These are phyloP conservation scores for Amoeboaphelidium protococcarum DNA, from an alignment of 371 early-diverging fungal genomes.

Conservation along the genomic window DNA sequence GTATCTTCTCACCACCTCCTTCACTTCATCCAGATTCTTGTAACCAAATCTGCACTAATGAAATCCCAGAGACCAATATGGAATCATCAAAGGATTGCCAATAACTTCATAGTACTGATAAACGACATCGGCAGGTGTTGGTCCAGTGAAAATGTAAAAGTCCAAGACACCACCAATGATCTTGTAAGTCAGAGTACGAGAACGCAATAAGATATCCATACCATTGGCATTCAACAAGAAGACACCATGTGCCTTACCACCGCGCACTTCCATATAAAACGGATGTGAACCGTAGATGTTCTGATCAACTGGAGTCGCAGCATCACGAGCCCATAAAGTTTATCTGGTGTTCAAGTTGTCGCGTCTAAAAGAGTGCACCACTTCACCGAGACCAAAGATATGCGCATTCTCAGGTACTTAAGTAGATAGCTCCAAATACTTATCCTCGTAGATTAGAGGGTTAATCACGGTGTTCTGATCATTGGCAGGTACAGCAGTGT, in stretches of 20 bases:
- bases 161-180: constrained; percentile 3
- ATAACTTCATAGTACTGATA: constrained; percentile 35
- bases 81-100: constrained; percentile 26
- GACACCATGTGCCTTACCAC: constrained; percentile 22
- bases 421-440: constrained; percentile 27
- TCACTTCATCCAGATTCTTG: constrained; percentile 21
- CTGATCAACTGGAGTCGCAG: constrained; percentile 18
- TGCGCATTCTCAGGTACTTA: constrained; percentile 21
- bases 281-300: constrained; percentile 44
- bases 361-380: constrained; percentile 21
- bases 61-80: constrained; percentile 31
- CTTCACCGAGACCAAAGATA: constrained; percentile 42
- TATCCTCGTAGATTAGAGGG: constrained; percentile 24
- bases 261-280: constrained; percentile 34
- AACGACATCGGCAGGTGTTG: constrained; percentile 26
- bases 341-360: constrained; percentile 14
- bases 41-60: constrained; percentile 54
- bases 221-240: constrained; percentile 34
- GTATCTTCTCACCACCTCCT: constrained; percentile 20
- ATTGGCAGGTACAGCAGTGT: neutral
- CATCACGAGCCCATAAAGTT: constrained; percentile 23
- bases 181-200: constrained; percentile 23
- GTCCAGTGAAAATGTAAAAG: constrained; percentile 29
- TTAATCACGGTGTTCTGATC: neutral
- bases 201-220: constrained; percentile 34